These are phyloP conservation scores for Suillus subluteus DNA, from an alignment of 768 basidiomycete genomes.

Conservation along the genomic window DNA sequence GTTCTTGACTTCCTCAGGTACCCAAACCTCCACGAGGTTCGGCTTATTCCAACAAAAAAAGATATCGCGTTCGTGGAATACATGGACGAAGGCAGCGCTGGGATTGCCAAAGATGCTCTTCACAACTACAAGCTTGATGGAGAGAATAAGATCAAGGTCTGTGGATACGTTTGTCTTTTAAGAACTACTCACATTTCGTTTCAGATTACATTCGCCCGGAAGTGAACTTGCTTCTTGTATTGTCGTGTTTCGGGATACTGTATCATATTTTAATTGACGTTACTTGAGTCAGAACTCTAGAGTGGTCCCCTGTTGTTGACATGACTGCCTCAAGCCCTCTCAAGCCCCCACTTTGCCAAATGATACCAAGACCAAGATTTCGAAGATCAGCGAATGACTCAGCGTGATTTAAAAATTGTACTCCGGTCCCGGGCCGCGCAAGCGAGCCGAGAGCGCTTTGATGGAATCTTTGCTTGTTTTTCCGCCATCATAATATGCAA, in stretches of 20 bases:
- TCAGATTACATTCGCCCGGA: constrained; percentile 77
- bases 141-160: constrained; percentile 97
- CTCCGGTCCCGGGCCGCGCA: constrained; percentile 6
- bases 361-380: background rate
- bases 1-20: constrained; percentile 55
- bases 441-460: background rate
- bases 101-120: constrained; percentile 90
- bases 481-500: background rate
- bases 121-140: constrained; percentile 98
- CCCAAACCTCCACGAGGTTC: constrained; percentile 95
- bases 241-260: constrained; percentile 28
- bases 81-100: constrained; percentile 88
- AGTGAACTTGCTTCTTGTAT: constrained; percentile 45
- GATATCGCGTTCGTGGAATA: constrained; percentile 99
- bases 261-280: constrained; percentile 28
- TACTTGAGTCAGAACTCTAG: constrained; percentile 12
- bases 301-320: constrained; percentile 13
- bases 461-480: background rate
- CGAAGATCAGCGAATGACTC: background rate
- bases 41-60: constrained; percentile 95
- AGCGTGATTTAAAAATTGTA: constrained; percentile 5
- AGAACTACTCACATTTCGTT: constrained; percentile 17
- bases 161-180: constrained; percentile 15
- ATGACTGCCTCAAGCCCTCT: constrained; percentile 20
- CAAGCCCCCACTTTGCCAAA: background rate